Conservation (phyloP, 1,139 yeast species). For the Pichia sp. region DNA sequence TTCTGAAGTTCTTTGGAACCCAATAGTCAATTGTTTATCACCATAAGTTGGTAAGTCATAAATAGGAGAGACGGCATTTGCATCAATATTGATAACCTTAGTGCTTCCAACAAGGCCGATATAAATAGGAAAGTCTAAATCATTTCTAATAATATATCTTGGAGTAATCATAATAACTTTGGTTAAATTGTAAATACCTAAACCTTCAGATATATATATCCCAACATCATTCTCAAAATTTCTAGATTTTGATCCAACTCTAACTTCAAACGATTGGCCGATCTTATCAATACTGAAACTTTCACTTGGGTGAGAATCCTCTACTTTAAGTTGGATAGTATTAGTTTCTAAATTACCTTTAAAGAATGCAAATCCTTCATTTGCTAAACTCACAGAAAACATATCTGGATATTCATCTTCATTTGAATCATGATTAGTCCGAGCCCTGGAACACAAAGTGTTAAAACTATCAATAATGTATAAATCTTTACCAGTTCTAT, state of each 20-base stretch:
- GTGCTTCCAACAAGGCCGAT: conserved; percentile 68
- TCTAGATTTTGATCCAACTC: conserved; percentile 50
- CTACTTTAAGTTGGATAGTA: conserved; percentile 64
- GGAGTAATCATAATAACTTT: conserved; percentile 81
- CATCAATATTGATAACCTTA: conserved; percentile 37
- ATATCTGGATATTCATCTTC: conserved; percentile 52
- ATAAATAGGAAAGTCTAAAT: conserved; percentile 48
- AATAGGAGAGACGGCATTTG: conserved; percentile 54
- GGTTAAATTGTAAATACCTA: conserved; percentile 71
- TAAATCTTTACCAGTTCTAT: conserved; percentile 68
- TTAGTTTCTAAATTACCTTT: conserved; percentile 40
- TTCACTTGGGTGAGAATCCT: conserved; percentile 68
- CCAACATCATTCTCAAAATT: conserved; percentile 74
- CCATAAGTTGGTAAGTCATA: conserved; percentile 49
- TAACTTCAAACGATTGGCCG: conserved; percentile 71
- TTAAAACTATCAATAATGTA: conserved; percentile 53
- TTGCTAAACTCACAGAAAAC: conserved; percentile 66
- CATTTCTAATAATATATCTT: conserved; percentile 68
- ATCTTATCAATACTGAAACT: conserved; percentile 85
- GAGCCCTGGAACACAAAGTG: conserved; percentile 34
- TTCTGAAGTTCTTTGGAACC: conserved; percentile 52
- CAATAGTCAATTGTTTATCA: conserved; percentile 50
- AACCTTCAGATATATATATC: conserved; percentile 73
- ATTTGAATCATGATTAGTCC: conserved; percentile 23
- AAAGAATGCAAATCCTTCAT: conserved; percentile 31